Evolutionary conservation across 1,139 yeast genomes (phyloP).

Genomic region (Saccharomyces hybrid): DNA sequence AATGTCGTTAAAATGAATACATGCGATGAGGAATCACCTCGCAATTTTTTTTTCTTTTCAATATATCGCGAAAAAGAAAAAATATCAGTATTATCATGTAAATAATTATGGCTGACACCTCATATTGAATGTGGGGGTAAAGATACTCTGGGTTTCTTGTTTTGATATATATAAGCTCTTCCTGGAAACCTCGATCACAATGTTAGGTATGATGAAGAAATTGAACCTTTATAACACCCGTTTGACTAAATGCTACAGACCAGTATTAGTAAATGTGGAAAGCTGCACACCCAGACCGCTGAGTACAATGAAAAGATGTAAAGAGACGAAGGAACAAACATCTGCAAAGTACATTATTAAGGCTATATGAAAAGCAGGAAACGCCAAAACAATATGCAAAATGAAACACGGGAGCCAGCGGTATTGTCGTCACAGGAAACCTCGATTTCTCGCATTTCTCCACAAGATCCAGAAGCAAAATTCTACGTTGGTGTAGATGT

Average conservation of each 20-base stretch:
- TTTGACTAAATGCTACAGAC: not conserved
- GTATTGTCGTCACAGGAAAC: not conserved
- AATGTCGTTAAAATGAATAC: not conserved
- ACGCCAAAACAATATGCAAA: not conserved
- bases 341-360: not conserved
- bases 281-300: not conserved
- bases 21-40: not conserved
- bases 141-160: not conserved
- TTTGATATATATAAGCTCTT: not conserved
- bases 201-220: not conserved
- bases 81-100: not conserved
- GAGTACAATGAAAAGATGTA: not conserved
- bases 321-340: not conserved
- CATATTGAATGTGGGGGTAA: not conserved
- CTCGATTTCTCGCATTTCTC: not conserved
- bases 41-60: not conserved
- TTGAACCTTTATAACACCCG: not conserved
- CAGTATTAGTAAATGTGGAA: not conserved
- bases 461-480: slow-evolving; percentile 11
- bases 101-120: not conserved
- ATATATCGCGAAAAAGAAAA: not conserved
- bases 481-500: slow-evolving; percentile 92
- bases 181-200: not conserved
- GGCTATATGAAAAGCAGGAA: not conserved
- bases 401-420: not conserved